Percentiles rank a stretch among this genome's conserved stretches.
These are phyloP conservation scores for Dactylellina parvicollis DNA, from an alignment of 2,329 filamentous ascomycete genomes.

Conservation along the genomic window DNA sequence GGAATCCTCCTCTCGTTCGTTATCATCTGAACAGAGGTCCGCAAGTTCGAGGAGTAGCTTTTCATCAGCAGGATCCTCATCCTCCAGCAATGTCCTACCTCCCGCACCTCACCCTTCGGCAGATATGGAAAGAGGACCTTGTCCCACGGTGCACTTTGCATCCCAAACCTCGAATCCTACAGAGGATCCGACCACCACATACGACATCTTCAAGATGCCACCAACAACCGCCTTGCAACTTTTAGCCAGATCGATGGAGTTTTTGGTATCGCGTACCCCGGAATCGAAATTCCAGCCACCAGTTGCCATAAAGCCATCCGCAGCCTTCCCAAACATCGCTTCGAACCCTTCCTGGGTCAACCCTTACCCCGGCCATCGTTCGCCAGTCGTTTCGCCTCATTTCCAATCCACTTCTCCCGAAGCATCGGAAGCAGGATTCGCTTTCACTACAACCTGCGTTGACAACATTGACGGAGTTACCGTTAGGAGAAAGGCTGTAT, in stretches of 20 bases:
- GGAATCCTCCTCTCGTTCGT: conserved; percentile 31
- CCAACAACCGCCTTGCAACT: conserved; percentile 80
- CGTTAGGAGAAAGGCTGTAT: conserved; percentile 55
- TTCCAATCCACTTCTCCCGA: conserved; percentile 64
- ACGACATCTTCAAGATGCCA: conserved; percentile 78
- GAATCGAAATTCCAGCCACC: conserved; percentile 47
- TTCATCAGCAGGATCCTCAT: conserved; percentile 36
- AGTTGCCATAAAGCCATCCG: conserved; percentile 29
- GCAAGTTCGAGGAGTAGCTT: conserved; percentile 49
- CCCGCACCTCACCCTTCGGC: conserved; percentile 41
- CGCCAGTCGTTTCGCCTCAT: conserved; percentile 31
- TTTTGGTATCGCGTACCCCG: conserved; percentile 74
- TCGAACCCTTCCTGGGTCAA: conserved; percentile 52
- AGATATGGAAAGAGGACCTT: conserved; percentile 47
- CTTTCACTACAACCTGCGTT: conserved; percentile 54
- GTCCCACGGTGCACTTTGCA: conserved; percentile 48
- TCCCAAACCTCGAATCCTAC: conserved; percentile 46
- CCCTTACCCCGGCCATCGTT: conserved; percentile 39
- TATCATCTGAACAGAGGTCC: conserved; percentile 32
- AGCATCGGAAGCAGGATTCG: conserved; percentile 63
- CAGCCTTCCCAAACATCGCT: conserved; percentile 46
- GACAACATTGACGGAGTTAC: conserved; percentile 56
- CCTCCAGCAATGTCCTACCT: conserved; percentile 47
- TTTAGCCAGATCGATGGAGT: conserved; percentile 76
- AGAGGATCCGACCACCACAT: conserved; percentile 61